Percentiles rank a stretch among this genome's conserved stretches.
Evolutionary conservation across 176 grass and related monocot genomes (phyloP).

Genomic region (Cocos nucifera): DNA sequence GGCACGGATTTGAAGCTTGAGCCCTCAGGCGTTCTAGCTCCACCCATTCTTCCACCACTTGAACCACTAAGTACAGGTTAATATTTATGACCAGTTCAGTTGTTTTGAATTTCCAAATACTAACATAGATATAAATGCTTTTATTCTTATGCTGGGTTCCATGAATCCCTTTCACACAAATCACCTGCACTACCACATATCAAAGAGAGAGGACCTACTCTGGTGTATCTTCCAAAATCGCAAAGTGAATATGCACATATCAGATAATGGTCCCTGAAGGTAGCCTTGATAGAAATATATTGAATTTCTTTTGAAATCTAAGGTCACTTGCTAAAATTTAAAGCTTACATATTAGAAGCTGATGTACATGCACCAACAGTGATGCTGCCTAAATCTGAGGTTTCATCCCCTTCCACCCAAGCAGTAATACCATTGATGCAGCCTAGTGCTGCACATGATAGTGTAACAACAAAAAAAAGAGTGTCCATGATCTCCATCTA

Average conservation of each 20-base stretch:
- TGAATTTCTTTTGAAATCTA: not conserved
- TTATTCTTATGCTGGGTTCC: slow-evolving; percentile 12
- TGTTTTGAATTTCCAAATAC: slow-evolving; percentile 5
- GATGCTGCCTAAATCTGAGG: slow-evolving; percentile 9
- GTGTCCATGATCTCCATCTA: slow-evolving; percentile 14
- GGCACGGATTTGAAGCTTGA: slow-evolving; percentile 23
- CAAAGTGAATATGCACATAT: not conserved
- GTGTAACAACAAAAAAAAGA: slow-evolving; percentile 7
- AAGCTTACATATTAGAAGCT: slow-evolving; percentile 15
- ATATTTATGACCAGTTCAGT: slow-evolving; percentile 11
- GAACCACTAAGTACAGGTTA: slow-evolving; percentile 25
- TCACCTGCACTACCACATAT: slow-evolving; percentile 13
- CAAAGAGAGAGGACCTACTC: slow-evolving; percentile 10
- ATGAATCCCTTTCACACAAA: slow-evolving; percentile 17
- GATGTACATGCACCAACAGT: slow-evolving; percentile 7
- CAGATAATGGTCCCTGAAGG: slow-evolving; percentile 6
- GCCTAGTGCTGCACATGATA: slow-evolving; percentile 15
- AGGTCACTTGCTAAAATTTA: not conserved
- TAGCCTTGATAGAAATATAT: slow-evolving; percentile 5
- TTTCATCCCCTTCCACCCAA: slow-evolving; percentile 11
- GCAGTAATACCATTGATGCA: slow-evolving; percentile 18
- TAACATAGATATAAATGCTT: not conserved
- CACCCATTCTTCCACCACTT: slow-evolving; percentile 8
- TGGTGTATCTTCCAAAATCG: slow-evolving; percentile 14
- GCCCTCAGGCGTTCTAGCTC: slow-evolving; percentile 31